Evolutionary conservation across 2,329 filamentous ascomycete species (phyloP).

Genomic region (Neocucurbitaria cava): DNA sequence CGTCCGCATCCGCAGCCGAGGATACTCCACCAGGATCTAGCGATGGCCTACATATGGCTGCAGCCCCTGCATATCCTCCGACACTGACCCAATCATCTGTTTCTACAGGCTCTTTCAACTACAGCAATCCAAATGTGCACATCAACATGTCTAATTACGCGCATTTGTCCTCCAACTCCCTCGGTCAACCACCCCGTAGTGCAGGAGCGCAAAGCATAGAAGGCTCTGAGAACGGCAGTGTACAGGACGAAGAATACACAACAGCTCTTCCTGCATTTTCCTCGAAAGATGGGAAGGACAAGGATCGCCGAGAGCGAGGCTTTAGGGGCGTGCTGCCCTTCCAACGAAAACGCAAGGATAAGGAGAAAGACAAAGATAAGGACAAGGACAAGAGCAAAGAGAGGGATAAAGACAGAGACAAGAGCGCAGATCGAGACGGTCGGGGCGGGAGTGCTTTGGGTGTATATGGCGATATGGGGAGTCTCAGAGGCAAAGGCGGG

Average conservation of each 20-base stretch:
- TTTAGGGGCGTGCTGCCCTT: slow-evolving; percentile 49
- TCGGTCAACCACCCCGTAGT: slow-evolving; percentile 35
- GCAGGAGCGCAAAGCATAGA: slow-evolving; percentile 37
- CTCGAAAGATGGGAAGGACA: slow-evolving; percentile 41
- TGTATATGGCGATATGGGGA: slow-evolving; percentile 13
- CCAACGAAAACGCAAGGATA: slow-evolving; percentile 45
- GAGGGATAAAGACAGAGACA: slow-evolving; percentile 22
- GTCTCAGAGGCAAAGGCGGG: slow-evolving; percentile 12
- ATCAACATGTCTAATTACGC: slow-evolving; percentile 28
- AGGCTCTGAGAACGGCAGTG: slow-evolving; percentile 45
- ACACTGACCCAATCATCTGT: slow-evolving; percentile 33
- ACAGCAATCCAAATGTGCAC: slow-evolving; percentile 14
- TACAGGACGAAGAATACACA: slow-evolving; percentile 47
- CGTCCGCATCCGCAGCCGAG: slow-evolving; percentile 41
- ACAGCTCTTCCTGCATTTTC: slow-evolving; percentile 47
- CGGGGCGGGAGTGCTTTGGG: slow-evolving; percentile 29
- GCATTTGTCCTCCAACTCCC: slow-evolving; percentile 25
- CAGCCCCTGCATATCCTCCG: slow-evolving; percentile 38
- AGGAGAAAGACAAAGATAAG: slow-evolving; percentile 34
- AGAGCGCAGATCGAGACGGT: slow-evolving; percentile 22
- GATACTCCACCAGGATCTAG: slow-evolving; percentile 47
- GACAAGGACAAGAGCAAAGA: slow-evolving; percentile 23
- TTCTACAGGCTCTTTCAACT: slow-evolving; percentile 26
- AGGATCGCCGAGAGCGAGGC: slow-evolving; percentile 49
- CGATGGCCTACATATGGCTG: slow-evolving; percentile 46